These are phyloP conservation scores for Penicillium ochrochloron DNA, from an alignment of 495 filamentous ascomycete genomes.

Conservation along the genomic window DNA sequence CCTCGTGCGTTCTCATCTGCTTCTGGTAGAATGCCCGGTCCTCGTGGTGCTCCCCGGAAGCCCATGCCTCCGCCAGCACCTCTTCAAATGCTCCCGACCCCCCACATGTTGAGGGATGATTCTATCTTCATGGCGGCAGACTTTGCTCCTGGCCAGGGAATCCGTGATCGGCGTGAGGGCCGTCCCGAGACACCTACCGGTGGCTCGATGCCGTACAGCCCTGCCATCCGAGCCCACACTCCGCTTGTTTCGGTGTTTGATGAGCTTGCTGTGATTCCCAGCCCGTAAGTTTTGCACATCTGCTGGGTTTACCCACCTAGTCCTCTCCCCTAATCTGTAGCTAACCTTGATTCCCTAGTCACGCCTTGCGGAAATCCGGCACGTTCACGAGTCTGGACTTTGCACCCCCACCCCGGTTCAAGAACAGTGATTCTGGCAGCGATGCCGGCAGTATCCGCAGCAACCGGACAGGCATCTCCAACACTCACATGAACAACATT, in stretches of 20 bases:
- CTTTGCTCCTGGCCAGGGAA: slow-evolving; percentile 80
- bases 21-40: slow-evolving; percentile 59
- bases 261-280: slow-evolving; percentile 82
- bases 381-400: slow-evolving; percentile 93
- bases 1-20: slow-evolving; percentile 72
- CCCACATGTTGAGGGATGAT: slow-evolving; percentile 85
- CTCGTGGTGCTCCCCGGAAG: slow-evolving; percentile 54
- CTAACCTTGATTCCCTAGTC: slow-evolving; percentile 56
- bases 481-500: slow-evolving; percentile 72
- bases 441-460: slow-evolving; percentile 91
- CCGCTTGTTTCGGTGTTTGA: slow-evolving; percentile 85
- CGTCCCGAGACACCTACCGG: slow-evolving; percentile 82
- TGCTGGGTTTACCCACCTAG: background rate
- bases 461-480: slow-evolving; percentile 78
- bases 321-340: slow-evolving; percentile 9
- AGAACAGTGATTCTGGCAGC: slow-evolving; percentile 69
- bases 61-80: slow-evolving; percentile 74
- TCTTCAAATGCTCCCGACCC: slow-evolving; percentile 79
- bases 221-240: slow-evolving; percentile 68
- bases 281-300: slow-evolving; percentile 74
- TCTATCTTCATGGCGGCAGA: slow-evolving; percentile 75
- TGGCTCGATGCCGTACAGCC: slow-evolving; percentile 73
- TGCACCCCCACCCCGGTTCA: slow-evolving; percentile 88
- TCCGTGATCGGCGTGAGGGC: slow-evolving; percentile 69
- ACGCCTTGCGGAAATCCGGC: slow-evolving; percentile 84